These are phyloP conservation scores for Phaeoacremonium minimum DNA, from an alignment of 2,329 filamentous ascomycete species.

Conservation along the genomic window DNA sequence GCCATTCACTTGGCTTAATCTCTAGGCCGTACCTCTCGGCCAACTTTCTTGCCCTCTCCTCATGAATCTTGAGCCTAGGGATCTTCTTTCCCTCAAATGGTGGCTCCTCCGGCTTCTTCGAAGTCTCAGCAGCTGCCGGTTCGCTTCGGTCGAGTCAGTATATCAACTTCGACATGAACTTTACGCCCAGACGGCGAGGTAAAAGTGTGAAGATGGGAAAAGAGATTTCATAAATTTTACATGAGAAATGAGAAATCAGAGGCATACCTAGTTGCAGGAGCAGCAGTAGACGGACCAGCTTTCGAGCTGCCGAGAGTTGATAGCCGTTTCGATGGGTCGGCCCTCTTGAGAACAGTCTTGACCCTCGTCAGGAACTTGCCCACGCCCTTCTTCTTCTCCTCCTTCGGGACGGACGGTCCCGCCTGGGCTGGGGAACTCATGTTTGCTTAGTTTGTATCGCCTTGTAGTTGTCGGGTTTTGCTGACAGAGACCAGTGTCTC, in stretches of 20 bases:
- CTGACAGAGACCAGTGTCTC: too few species aligned
- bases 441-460: conserved; percentile 6
- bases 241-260: too few species aligned
- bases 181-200: too few species aligned
- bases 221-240: too few species aligned
- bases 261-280: conserved; percentile 6
- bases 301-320: conserved; percentile 13
- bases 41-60: conserved; percentile 52
- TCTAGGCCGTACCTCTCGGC: conserved; percentile 52
- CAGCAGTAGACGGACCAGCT: conserved; percentile 9
- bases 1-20: conserved; percentile 49
- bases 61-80: conserved; percentile 45
- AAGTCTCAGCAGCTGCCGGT: conserved; percentile 8
- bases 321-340: conserved; percentile 25
- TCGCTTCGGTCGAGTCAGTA: background rate
- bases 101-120: conserved; percentile 5
- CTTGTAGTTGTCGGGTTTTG: too few species aligned
- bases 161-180: too few species aligned
- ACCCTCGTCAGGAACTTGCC: conserved; percentile 42
- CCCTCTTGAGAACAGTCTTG: conserved; percentile 45
- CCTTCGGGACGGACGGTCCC: conserved; percentile 28
- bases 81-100: conserved; percentile 24
- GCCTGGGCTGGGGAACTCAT: conserved; percentile 40
- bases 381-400: conserved; percentile 42
- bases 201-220: too few species aligned